Base-by-base conservation (phyloP, 495 filamentous ascomycete genomes). In the Hyaloscypha variabilis region DNA sequence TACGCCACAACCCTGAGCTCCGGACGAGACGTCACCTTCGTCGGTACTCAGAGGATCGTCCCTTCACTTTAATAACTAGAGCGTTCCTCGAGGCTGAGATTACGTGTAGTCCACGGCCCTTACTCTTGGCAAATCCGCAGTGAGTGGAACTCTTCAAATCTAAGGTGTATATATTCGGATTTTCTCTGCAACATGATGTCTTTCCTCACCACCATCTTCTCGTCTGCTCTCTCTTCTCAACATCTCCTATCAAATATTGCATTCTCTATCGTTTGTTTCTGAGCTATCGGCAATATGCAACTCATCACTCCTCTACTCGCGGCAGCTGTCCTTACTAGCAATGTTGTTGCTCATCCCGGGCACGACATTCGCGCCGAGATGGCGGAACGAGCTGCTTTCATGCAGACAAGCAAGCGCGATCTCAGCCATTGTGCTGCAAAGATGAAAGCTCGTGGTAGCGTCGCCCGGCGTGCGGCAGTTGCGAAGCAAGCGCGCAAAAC, bases 361-460 rank as follows among this genome's bases (percentile, higher is more conserved):
- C 78, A 83, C 51, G 73, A 81, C 60, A 64, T 75, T 66, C 72
- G 71, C 58, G 71, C 73, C 17, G 78, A 80, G 67, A 76, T 78
- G 24, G 74, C 73, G 23, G 76, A 79, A 66, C 77, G 78, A 31
- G 75, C 77, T 39, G 66, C 73, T 1, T 78, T 78, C 65, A 58
- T 81, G 62, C 69, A 77, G 58, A 60, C 60, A 6, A 76, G 74
- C 24, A 67, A 76, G 28, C 74, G 74, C 50, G 75, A 76, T 36
- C 67, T 82, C 34, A 66, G 68, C 19, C 76, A 79, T 29, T 82
- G 78, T 60, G 67, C 77, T 17, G 72, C 71, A 0, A 69, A 74
- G 62, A 69, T 81, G 24, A 76, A 76, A 69, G 71, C 77, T 42
- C 75, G 79, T 25, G 78, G 78, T 39, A 78, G 70, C 62, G 67